A percentile compares a stretch with the other conserved stretches of the same genome.
These are phyloP conservation scores for Syzygium grande DNA, from an alignment of 345 rosid genomes.

Conservation along the genomic window DNA sequence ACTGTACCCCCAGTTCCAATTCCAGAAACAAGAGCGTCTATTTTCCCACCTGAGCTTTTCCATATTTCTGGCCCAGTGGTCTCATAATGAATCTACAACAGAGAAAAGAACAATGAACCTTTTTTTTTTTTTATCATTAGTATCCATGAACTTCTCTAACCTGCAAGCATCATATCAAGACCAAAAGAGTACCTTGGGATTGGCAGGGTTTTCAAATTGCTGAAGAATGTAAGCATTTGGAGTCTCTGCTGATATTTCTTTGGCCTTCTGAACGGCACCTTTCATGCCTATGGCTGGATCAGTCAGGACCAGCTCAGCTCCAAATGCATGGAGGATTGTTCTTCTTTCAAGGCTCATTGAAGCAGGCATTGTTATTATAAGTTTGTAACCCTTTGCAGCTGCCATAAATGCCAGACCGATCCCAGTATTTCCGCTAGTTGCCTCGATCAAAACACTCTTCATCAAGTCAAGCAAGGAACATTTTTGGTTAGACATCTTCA, in stretches of 20 bases:
- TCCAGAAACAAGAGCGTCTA: slow-evolving; percentile 55
- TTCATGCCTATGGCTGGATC: slow-evolving; percentile 62
- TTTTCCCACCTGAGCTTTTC: slow-evolving; percentile 52
- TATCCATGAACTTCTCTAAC: not conserved
- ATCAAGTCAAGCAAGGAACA: slow-evolving; percentile 2
- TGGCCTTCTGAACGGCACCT: slow-evolving; percentile 67
- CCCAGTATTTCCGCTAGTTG: slow-evolving; percentile 67
- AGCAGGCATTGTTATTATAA: slow-evolving; percentile 72
- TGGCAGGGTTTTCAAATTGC: slow-evolving; percentile 67
- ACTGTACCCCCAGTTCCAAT: slow-evolving; percentile 67
- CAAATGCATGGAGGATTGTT: slow-evolving; percentile 68
- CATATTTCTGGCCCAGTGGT: slow-evolving; percentile 64
- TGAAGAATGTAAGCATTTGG: slow-evolving; percentile 54
- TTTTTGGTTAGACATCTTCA: not conserved
- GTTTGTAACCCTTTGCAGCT: slow-evolving; percentile 66
- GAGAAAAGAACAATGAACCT: not conserved
- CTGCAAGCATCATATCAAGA: not conserved
- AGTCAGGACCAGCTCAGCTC: slow-evolving; percentile 70
- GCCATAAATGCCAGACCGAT: slow-evolving; percentile 73
- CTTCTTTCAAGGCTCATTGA: slow-evolving; percentile 85
- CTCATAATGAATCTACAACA: slow-evolving; percentile 49
- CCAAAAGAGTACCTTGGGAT: slow-evolving; percentile 52
- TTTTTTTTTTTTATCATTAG: not conserved
- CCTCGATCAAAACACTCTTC: slow-evolving; percentile 70
- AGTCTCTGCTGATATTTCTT: slow-evolving; percentile 48